Percentiles rank a stretch among this genome's conserved stretches.
Evolutionary conservation across 331 rosid genomes (phyloP).

Genomic region (Dryas integrifolia): DNA sequence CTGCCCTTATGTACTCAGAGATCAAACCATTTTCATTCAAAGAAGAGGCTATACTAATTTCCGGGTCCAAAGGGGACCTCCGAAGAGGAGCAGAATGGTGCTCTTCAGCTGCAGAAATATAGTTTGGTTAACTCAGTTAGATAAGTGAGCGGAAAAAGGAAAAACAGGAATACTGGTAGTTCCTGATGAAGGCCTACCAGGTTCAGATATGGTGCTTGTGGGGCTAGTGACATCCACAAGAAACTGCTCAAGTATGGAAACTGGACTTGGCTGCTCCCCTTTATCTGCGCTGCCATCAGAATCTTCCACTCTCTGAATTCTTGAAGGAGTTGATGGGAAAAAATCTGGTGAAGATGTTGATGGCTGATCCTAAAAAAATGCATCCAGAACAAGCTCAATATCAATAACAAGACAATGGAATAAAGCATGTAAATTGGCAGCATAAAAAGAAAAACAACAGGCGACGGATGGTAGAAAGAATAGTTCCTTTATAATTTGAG

Average conservation of each 20-base stretch:
- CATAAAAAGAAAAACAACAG: neutral
- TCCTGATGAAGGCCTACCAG: conserved; percentile 33
- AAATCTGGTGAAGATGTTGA: conserved; percentile 28
- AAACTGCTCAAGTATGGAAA: conserved; percentile 34
- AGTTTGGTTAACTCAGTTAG: conserved; percentile 12
- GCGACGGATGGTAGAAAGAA: conserved; percentile 3
- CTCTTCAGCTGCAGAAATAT: conserved; percentile 46
- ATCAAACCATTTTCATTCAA: conserved; percentile 23
- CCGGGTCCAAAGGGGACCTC: conserved; percentile 23
- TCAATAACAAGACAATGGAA: conserved; percentile 3
- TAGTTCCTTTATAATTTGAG: conserved; percentile 14
- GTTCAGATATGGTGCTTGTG: conserved; percentile 25
- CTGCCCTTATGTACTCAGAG: conserved; percentile 33
- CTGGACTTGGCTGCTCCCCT: conserved; percentile 27
- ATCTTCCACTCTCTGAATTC: conserved; percentile 31
- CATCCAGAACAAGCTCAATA: conserved; percentile 34
- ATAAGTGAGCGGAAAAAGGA: conserved; percentile 4
- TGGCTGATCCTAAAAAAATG: conserved; percentile 35
- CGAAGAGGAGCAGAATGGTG: conserved; percentile 26
- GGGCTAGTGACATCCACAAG: conserved; percentile 29
- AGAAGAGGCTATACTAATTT: conserved; percentile 23
- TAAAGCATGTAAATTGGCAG: conserved; percentile 16
- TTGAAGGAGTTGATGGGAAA: conserved; percentile 36
- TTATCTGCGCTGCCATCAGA: conserved; percentile 19
- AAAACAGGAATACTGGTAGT: neutral